A percentile compares a stretch with the other conserved stretches of the same genome.
phyloP scores from a whole-genome alignment of 805 yeast species.

The Limtongozyma cylindracea region DNA sequence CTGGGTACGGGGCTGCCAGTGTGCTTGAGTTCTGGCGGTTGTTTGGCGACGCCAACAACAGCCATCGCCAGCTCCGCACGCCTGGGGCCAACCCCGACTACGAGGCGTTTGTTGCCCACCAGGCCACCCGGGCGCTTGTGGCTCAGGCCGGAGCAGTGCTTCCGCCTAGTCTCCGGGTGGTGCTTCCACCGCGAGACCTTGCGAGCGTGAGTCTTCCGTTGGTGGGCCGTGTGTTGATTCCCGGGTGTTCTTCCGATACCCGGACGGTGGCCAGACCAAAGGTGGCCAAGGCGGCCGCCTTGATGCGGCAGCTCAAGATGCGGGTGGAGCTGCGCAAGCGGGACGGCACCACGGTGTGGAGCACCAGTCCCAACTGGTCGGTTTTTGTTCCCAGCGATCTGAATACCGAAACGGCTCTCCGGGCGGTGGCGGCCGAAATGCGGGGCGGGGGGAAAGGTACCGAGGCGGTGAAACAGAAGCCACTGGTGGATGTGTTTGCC shows the following conservation, averaged over 20 bases:
- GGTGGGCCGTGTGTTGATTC: constrained; percentile 8
- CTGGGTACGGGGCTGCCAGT: constrained; percentile 27
- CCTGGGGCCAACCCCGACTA: no score
- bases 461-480: no score
- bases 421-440: constrained; percentile 9
- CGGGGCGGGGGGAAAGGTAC: constrained; percentile 3
- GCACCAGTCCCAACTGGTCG: constrained; percentile 5
- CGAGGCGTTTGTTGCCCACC: constrained; percentile 11
- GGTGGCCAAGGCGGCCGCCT: constrained; percentile 10
- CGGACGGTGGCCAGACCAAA: constrained; percentile 7
- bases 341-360: constrained; percentile 9
- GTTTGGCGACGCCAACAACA: constrained; percentile 32
- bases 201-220: constrained; percentile 11
- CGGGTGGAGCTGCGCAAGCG: constrained; percentile 10
- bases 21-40: constrained; percentile 35
- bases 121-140: constrained; percentile 9
- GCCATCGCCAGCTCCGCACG: constrained; percentile 8
- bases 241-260: constrained; percentile 7
- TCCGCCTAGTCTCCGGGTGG: constrained; percentile 7
- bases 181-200: constrained; percentile 5
- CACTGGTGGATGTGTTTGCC: no score
- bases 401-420: constrained; percentile 5
- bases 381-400: constrained; percentile 2
- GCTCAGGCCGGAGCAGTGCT: constrained; percentile 6
- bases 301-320: constrained; percentile 14